These are phyloP conservation scores for Daedalea quercina DNA, from an alignment of 768 basidiomycete species.

Conservation along the genomic window DNA sequence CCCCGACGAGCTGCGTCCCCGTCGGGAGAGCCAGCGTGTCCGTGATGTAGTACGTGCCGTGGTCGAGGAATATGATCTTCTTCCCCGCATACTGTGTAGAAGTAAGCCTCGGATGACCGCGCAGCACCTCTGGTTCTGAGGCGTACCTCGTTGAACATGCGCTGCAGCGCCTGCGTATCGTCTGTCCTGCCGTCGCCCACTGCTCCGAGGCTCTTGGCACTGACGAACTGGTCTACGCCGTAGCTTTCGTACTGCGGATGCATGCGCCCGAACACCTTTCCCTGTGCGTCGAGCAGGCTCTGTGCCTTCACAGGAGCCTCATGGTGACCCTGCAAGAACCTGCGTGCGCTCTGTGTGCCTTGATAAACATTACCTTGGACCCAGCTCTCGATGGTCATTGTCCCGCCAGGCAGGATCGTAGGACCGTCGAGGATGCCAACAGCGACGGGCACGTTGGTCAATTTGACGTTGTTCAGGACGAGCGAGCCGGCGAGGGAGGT, in stretches of 20 bases:
- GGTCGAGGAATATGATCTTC: slow-evolving; percentile 81
- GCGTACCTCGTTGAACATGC: slow-evolving; percentile 50
- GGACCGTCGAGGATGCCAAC: slow-evolving; percentile 50
- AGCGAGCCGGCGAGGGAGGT: slow-evolving; percentile 49
- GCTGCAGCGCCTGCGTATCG: slow-evolving; percentile 63
- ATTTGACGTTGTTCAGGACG: slow-evolving; percentile 55
- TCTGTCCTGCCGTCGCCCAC: slow-evolving; percentile 71
- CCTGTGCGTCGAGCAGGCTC: slow-evolving; percentile 50
- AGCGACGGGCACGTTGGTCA: slow-evolving; percentile 54
- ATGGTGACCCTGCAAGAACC: slow-evolving; percentile 47
- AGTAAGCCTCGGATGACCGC: too few relatives aligned
- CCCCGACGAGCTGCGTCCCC: slow-evolving; percentile 40
- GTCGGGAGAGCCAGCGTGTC: slow-evolving; percentile 42
- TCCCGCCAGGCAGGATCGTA: slow-evolving; percentile 52
- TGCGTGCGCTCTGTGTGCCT: slow-evolving; percentile 36
- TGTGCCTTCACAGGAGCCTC: slow-evolving; percentile 45
- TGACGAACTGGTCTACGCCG: slow-evolving; percentile 59
- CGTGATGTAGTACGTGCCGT: slow-evolving; percentile 44
- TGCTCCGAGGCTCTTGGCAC: slow-evolving; percentile 64
- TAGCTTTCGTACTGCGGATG: slow-evolving; percentile 67
- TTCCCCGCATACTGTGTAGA: slow-evolving; percentile 51
- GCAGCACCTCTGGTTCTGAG: too few relatives aligned
- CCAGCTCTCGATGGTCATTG: slow-evolving; percentile 59
- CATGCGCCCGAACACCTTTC: slow-evolving; percentile 52
- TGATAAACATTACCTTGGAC: slow-evolving; percentile 69